Percentiles rank a stretch among this genome's conserved stretches.
These are phyloP conservation scores for Aquilaria yunnanensis DNA, from an alignment of 345 rosid genomes.

Conservation along the genomic window DNA sequence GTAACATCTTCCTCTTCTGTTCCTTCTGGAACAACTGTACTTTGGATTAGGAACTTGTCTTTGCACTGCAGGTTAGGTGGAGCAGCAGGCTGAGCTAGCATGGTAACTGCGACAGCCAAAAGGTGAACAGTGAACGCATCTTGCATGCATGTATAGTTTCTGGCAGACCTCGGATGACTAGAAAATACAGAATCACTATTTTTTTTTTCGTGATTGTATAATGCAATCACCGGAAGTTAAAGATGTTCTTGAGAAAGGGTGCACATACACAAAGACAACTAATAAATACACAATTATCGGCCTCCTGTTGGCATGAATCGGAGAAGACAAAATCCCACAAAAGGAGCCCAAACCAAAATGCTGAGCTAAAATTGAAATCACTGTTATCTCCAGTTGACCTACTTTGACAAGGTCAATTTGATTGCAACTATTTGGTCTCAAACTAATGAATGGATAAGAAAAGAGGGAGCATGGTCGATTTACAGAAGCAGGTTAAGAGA, in stretches of 20 bases:
- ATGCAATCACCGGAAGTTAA: background rate
- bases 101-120: slow-evolving; percentile 30
- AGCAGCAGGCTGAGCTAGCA: slow-evolving; percentile 44
- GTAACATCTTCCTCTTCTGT: slow-evolving; percentile 39
- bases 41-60: slow-evolving; percentile 58
- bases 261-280: background rate
- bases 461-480: too few relatives aligned
- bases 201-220: background rate
- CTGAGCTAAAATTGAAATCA: too few relatives aligned
- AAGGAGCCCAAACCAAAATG: too few relatives aligned
- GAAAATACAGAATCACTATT: background rate
- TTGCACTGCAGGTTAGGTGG: slow-evolving; percentile 50
- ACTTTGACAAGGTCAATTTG: too few relatives aligned
- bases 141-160: background rate
- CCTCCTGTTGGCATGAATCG: background rate
- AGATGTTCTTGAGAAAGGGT: background rate
- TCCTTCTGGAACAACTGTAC: slow-evolving; percentile 37
- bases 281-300: background rate
- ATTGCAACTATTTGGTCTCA: too few relatives aligned
- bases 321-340: too few relatives aligned
- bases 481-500: background rate
- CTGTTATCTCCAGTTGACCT: too few relatives aligned
- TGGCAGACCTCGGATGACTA: background rate
- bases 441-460: too few relatives aligned
- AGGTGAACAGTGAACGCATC: background rate